Evolutionary conservation across 2,329 filamentous ascomycete genomes (phyloP), one percentile per base, ranked within the genome.

Genomic region (Aureobasidium leucospermi): DNA sequence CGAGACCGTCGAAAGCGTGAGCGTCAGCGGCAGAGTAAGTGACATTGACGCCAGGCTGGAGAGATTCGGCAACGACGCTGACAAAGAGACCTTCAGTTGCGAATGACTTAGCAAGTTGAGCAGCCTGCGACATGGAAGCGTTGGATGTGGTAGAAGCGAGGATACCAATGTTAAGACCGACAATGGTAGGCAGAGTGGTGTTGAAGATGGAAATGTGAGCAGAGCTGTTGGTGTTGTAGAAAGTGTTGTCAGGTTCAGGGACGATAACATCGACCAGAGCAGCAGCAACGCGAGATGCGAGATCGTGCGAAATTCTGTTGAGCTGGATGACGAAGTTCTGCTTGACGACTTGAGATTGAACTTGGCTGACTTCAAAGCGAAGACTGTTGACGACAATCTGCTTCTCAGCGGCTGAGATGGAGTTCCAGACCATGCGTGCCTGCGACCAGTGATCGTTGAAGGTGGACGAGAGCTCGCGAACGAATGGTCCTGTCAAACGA

Each of bases 371-470:
- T 71, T 89, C 86, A 66, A 88, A 89, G 2, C 77, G 76, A n/a
- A 88, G 77, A 0, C 85, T 83, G 39, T 75, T 76, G 36, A 76
- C 74, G 10, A 86, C 70, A 67, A 88, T 86, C 2, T 67, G 66
- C 71, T 86, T 83, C 71, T 91, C 88, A 6, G 82, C 74, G 0
- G 79, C 73, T 0, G 82, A 81, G 64, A 90, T 71, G 13, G 86
- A 90, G 75, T 91, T 91, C 75, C 83, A 91, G 74, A 91, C 91
- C 1, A 90, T 76, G 67, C 90, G 87, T 0, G 88, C 87, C 69
- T 92, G 88, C 34, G 80, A 84, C 70, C 82, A 82, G 68, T 91
- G 86, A 60, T 92, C 87, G 64, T 79, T 81, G 77, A 91, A 91
- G 73, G 91, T 91, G 64, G 28, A 82, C 84, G n/a, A 90, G 29